Percentiles rank a stretch among this genome's conserved stretches.
phyloP scores from a whole-genome alignment of 2,329 filamentous ascomycete genomes.

The Aspergillus fijiensis region DNA sequence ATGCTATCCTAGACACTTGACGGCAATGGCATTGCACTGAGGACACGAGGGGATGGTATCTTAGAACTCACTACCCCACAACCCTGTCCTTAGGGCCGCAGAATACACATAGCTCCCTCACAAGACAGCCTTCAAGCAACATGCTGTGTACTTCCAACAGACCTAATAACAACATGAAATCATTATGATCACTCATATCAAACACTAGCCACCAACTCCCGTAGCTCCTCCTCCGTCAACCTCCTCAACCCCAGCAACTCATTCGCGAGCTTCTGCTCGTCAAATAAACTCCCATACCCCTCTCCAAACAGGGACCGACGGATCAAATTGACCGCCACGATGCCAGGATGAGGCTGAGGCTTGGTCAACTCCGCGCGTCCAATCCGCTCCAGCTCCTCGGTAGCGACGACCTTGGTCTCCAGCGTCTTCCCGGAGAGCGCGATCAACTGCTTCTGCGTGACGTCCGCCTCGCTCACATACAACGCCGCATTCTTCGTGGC shows the following conservation, averaged over 20 bases:
- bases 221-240: neutral
- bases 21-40: no score
- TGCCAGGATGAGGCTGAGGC: neutral
- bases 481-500: conserved; percentile 52
- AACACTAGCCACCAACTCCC: neutral
- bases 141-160: no score
- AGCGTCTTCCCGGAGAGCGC: neutral
- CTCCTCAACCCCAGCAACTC: neutral
- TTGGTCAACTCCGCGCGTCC: conserved; percentile 2
- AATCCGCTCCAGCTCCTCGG: neutral
- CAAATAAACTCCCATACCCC: neutral
- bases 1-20: no score
- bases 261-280: neutral
- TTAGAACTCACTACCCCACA: no score
- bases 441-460: conserved; percentile 3
- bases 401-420: neutral
- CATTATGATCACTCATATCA: no score
- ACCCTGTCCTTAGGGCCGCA: no score
- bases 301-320: neutral
- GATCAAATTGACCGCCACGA: neutral
- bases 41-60: no score
- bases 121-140: no score
- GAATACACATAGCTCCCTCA: no score
- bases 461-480: neutral
- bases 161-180: no score